A percentile compares a stretch with the other conserved stretches of the same genome.
phyloP scores from a whole-genome alignment of 805 yeast species.

The Candida alai region DNA sequence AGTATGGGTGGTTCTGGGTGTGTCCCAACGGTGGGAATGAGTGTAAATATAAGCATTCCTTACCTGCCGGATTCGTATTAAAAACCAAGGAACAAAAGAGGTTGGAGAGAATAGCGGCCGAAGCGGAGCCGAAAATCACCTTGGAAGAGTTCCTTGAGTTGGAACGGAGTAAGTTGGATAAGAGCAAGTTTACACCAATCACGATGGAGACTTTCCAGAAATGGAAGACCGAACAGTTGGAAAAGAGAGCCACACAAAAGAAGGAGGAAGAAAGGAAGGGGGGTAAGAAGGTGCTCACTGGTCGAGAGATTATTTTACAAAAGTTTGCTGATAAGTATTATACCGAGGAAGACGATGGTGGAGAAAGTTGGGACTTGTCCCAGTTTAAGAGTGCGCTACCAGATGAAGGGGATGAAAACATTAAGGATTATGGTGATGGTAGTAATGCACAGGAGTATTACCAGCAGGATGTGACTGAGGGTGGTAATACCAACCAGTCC shows the following conservation, averaged over 20 bases:
- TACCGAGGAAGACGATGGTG: slow-evolving; percentile 49
- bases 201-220: slow-evolving; percentile 71
- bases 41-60: slow-evolving; percentile 91
- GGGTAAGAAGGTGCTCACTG: slow-evolving; percentile 53
- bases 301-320: slow-evolving; percentile 65
- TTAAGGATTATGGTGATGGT: slow-evolving; percentile 78
- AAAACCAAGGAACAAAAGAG: slow-evolving; percentile 96
- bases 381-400: slow-evolving; percentile 54
- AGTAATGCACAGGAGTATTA: slow-evolving; percentile 24
- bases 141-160: slow-evolving; percentile 94
- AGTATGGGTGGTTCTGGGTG: slow-evolving; percentile 98
- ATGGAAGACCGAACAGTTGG: slow-evolving; percentile 76
- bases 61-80: slow-evolving; percentile 95
- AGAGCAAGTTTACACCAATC: slow-evolving; percentile 75
- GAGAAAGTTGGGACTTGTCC: slow-evolving; percentile 54
- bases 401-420: slow-evolving; percentile 42
- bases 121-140: slow-evolving; percentile 83
- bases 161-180: slow-evolving; percentile 82
- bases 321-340: slow-evolving; percentile 55
- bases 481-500: too few relatives aligned
- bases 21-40: slow-evolving; percentile 93
- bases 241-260: slow-evolving; percentile 46
- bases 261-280: slow-evolving; percentile 27
- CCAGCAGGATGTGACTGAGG: slow-evolving; percentile 9
- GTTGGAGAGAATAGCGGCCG: slow-evolving; percentile 80